Conservation (phyloP, 2,329 filamentous ascomycete species). For the Monascus ruber region DNA sequence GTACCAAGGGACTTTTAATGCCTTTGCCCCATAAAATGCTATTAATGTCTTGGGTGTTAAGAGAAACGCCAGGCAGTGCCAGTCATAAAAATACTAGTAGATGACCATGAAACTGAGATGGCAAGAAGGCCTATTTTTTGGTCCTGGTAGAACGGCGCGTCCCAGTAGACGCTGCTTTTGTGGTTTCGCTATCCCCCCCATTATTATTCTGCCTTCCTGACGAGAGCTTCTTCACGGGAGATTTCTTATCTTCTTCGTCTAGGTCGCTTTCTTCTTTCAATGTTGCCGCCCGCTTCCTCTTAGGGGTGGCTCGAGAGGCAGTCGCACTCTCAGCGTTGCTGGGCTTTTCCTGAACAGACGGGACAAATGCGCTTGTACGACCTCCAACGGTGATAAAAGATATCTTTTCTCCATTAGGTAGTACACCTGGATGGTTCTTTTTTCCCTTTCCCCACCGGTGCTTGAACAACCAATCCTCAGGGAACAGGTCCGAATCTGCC, state of each 20-base stretch:
- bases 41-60: too few relatives aligned
- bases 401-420: constrained; percentile 79
- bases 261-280: constrained; percentile 18
- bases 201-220: constrained; percentile 12
- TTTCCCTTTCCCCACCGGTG: constrained; percentile 84
- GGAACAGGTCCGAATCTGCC: constrained; percentile 74
- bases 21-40: too few relatives aligned
- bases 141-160: constrained; percentile 21
- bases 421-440: constrained; percentile 51
- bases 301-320: constrained; percentile 12
- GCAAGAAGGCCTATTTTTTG: constrained; percentile 10
- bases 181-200: constrained; percentile 12
- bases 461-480: constrained; percentile 77
- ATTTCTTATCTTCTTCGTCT: constrained; percentile 12
- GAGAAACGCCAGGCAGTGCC: too few relatives aligned
- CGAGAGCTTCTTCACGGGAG: constrained; percentile 12
- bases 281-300: constrained; percentile 20
- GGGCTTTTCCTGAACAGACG: constrained; percentile 74
- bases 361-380: constrained; percentile 80
- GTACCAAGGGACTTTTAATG: too few relatives aligned
- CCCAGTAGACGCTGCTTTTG: constrained; percentile 6
- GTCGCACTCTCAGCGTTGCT: constrained; percentile 34
- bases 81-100: too few relatives aligned
- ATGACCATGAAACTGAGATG: too few relatives aligned
- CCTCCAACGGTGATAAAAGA: constrained; percentile 82